These are phyloP conservation scores for Leucosporidium scottii DNA, from an alignment of 768 basidiomycete genomes.

Conservation along the genomic window DNA sequence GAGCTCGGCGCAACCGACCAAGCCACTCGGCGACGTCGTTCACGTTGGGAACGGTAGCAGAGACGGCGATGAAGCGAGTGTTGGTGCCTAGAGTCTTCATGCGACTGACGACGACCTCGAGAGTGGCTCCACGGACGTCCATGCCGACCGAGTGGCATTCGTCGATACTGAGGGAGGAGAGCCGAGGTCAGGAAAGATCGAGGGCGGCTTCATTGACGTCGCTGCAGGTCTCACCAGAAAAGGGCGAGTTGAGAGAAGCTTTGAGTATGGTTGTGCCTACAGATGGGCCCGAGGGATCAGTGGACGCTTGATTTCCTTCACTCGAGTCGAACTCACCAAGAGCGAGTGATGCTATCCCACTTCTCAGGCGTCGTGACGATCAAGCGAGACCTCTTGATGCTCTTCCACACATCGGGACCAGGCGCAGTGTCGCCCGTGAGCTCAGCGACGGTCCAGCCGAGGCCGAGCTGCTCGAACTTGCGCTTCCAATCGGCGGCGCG, in stretches of 20 bases:
- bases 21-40: slow-evolving; percentile 86
- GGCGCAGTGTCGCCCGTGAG: slow-evolving; percentile 76
- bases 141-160: slow-evolving; percentile 82
- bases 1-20: slow-evolving; percentile 40
- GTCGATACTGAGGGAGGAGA: slow-evolving; percentile 33
- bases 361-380: slow-evolving; percentile 68
- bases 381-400: slow-evolving; percentile 50
- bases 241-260: slow-evolving; percentile 65
- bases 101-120: slow-evolving; percentile 89
- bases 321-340: slow-evolving; percentile 51
- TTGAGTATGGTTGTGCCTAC: slow-evolving; percentile 51
- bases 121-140: slow-evolving; percentile 78
- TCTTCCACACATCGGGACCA: slow-evolving; percentile 64
- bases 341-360: slow-evolving; percentile 87
- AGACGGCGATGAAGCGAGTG: slow-evolving; percentile 80
- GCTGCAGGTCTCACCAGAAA: slow-evolving; percentile 44
- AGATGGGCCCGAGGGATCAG: too few relatives aligned
- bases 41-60: slow-evolving; percentile 90
- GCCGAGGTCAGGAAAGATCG: background rate
- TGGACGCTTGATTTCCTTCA: too few relatives aligned
- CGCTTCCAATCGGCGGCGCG: slow-evolving; percentile 71
- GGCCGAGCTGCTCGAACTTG: slow-evolving; percentile 68
- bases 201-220: too few relatives aligned
- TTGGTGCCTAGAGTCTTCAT: slow-evolving; percentile 69
- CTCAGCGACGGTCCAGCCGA: slow-evolving; percentile 76